A percentile compares a stretch with the other conserved stretches of the same genome.
phyloP scores from a whole-genome alignment of 2,329 filamentous ascomycete species.

The Neopestalotiopsis clavispora region DNA sequence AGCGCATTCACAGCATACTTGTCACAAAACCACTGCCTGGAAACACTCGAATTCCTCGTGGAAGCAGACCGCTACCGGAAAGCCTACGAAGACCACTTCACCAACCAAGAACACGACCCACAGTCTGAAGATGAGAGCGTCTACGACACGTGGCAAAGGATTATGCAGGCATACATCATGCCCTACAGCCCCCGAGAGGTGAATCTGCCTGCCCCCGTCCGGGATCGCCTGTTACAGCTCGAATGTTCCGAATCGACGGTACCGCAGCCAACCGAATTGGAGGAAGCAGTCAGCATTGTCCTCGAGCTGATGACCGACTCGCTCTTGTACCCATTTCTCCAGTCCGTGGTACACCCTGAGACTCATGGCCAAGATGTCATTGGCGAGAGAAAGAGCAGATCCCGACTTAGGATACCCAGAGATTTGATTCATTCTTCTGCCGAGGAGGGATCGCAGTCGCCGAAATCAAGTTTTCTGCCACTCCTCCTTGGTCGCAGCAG shows the following conservation, averaged over 20 bases:
- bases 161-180: slow-evolving; percentile 88
- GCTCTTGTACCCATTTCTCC: slow-evolving; percentile 89
- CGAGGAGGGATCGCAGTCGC: slow-evolving; percentile 48
- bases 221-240: slow-evolving; percentile 76
- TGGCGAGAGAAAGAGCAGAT: slow-evolving; percentile 43
- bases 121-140: slow-evolving; percentile 66
- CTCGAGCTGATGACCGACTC: slow-evolving; percentile 98
- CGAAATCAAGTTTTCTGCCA: slow-evolving; percentile 48
- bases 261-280: slow-evolving; percentile 74
- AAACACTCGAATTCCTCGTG: slow-evolving; percentile 95
- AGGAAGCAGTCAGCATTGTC: slow-evolving; percentile 84
- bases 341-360: slow-evolving; percentile 58
- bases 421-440: slow-evolving; percentile 36
- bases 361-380: slow-evolving; percentile 40
- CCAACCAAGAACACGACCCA: slow-evolving; percentile 45
- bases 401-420: slow-evolving; percentile 43
- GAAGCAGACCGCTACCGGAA: slow-evolving; percentile 84
- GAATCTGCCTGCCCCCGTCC: slow-evolving; percentile 85
- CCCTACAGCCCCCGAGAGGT: slow-evolving; percentile 86
- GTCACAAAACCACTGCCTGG: slow-evolving; percentile 95
- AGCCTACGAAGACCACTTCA: slow-evolving; percentile 52
- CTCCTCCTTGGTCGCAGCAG: slow-evolving; percentile 45
- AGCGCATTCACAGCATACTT: slow-evolving; percentile 95
- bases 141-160: slow-evolving; percentile 81
- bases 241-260: slow-evolving; percentile 64